Conservation (phyloP, 345 rosid genomes). For the Dipteronia dyeriana region DNA sequence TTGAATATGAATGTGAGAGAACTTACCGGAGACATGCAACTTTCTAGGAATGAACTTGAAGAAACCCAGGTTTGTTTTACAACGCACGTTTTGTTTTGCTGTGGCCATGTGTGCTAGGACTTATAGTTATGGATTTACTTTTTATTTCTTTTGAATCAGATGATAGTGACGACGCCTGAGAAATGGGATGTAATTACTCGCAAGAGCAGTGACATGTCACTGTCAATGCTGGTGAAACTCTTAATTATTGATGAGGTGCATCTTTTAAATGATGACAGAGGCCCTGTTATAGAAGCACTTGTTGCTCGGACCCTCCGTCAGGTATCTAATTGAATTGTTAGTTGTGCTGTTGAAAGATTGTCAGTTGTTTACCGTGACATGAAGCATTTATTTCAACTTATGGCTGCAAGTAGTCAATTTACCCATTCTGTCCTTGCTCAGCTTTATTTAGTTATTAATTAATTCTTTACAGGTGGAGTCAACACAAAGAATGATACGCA, state of each 20-base stretch:
- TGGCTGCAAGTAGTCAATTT: constrained; percentile 15
- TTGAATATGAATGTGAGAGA: constrained; percentile 90
- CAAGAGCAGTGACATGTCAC: constrained; percentile 98
- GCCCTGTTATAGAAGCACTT: constrained; percentile 95
- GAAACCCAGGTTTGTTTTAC: constrained; percentile 78
- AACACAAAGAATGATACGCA: constrained; percentile 96
- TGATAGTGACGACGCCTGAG: constrained; percentile 99
- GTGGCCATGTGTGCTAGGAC: constrained; percentile 10
- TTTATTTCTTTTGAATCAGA: constrained; percentile 48
- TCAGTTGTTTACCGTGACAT: neutral
- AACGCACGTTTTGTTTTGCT: constrained; percentile 16
- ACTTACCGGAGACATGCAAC: constrained; percentile 99
- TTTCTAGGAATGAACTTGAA: constrained; percentile 82
- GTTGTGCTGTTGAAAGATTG: constrained; percentile 16
- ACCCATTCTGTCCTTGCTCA: neutral
- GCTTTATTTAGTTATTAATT: constrained; percentile 11
- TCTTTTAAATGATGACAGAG: constrained; percentile 98
- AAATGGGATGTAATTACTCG: constrained; percentile 99
- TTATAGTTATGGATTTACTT: constrained; percentile 20
- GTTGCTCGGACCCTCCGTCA: constrained; percentile 99
- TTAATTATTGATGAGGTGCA: constrained; percentile 98
- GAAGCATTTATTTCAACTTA: constrained; percentile 14
- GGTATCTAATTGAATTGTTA: constrained; percentile 44
- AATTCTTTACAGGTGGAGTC: constrained; percentile 76
- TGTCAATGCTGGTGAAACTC: constrained; percentile 96